Conservation (phyloP, 192 early-diverging fungal genomes). For the Diversispora epigaea region DNA sequence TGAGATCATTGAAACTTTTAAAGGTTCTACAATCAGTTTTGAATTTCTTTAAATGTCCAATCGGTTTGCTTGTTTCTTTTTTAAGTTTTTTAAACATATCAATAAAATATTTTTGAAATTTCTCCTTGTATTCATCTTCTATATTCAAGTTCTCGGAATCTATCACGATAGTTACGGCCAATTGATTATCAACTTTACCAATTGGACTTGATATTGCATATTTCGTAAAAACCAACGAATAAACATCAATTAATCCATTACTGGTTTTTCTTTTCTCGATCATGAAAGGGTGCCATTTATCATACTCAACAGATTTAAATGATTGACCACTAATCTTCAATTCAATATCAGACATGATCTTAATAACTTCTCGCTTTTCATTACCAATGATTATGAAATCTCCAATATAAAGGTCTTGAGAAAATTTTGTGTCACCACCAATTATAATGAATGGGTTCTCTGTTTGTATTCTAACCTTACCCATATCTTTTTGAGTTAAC, state of each 20-base stretch:
- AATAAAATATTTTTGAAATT: conserved; percentile 1
- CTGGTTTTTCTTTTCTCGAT: conserved; percentile 13
- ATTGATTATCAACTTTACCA: not conserved
- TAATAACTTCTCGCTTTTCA: conserved; percentile 20
- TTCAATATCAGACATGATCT: conserved; percentile 18
- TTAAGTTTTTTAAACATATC: conserved; percentile 17
- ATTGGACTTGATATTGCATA: conserved; percentile 9
- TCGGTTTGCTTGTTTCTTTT: conserved; percentile 20
- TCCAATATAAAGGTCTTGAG: conserved; percentile 5
- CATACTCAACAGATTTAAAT: not conserved
- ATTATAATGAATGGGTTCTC: not conserved
- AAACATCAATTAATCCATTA: conserved; percentile 30
- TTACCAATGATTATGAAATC: conserved; percentile 22
- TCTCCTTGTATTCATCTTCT: not conserved
- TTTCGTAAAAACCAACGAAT: conserved; percentile 28
- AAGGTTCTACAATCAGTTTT: not conserved
- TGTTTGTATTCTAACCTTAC: conserved; percentile 20
- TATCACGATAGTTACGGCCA: conserved; percentile 2
- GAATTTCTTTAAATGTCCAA: conserved; percentile 21
- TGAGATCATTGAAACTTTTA: not conserved
- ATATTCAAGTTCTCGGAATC: not conserved
- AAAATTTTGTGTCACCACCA: conserved; percentile 23
- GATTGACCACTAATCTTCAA: not conserved
- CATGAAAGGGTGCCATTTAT: not conserved
- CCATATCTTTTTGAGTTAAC: not conserved